A percentile compares a stretch with the other conserved stretches of the same genome.
Conservation (phyloP, 1,284 basidiomycete species). For the Puccinia hordei region DNA sequence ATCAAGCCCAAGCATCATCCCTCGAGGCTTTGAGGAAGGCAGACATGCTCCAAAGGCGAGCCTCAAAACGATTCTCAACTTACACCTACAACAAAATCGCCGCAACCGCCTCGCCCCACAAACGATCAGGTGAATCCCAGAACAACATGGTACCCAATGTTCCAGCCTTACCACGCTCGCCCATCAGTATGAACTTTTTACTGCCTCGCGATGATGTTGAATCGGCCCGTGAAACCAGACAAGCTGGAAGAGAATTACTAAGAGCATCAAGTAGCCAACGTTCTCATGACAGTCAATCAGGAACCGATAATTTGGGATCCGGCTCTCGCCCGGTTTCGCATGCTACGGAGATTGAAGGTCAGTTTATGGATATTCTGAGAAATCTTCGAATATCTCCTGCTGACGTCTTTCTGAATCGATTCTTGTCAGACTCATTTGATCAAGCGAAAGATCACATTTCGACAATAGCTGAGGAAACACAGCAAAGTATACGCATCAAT, state of each 20-base stretch:
- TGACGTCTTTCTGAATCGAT: neutral
- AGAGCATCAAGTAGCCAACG: slow-evolving; percentile 16
- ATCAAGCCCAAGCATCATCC: slow-evolving; percentile 66
- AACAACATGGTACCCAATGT: slow-evolving; percentile 26
- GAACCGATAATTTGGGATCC: neutral
- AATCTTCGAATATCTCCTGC: neutral
- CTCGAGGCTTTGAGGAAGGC: slow-evolving; percentile 83
- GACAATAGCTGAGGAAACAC: slow-evolving; percentile 32
- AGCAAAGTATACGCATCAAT: slow-evolving; percentile 54
- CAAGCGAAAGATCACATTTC: slow-evolving; percentile 9
- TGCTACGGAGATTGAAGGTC: slow-evolving; percentile 1
- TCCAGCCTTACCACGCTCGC: slow-evolving; percentile 39
- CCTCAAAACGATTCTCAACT: slow-evolving; percentile 92
- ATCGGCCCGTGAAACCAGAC: neutral
- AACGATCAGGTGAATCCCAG: slow-evolving; percentile 21
- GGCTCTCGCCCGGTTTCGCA: neutral
- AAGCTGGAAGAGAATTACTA: slow-evolving; percentile 36
- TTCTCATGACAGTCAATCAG: slow-evolving; percentile 18
- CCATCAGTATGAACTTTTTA: slow-evolving; percentile 30
- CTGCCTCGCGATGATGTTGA: slow-evolving; percentile 38
- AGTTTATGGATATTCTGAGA: neutral
- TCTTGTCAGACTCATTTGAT: slow-evolving; percentile 5
- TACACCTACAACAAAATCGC: slow-evolving; percentile 96
- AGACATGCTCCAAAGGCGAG: slow-evolving; percentile 83
- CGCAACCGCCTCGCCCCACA: slow-evolving; percentile 52